Base-by-base conservation (phyloP, 208 protist genomes). In the Trypanosomatidae sp. region DNA sequence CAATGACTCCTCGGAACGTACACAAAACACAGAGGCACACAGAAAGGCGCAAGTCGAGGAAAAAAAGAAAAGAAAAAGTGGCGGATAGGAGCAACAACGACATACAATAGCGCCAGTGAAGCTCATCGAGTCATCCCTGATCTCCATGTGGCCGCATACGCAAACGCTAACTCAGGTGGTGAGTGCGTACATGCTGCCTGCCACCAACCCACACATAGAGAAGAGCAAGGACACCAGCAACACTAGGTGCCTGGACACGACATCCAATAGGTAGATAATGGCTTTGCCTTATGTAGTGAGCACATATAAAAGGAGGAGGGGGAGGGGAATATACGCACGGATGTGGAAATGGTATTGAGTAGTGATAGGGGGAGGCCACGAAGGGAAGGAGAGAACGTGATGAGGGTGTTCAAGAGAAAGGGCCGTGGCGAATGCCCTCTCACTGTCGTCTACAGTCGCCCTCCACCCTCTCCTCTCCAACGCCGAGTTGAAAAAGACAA, bases 21-120 rank as follows among this genome's bases (percentile, higher is more conserved):
- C 62, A 28, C 36, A 44, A 15, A 15, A 68, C 0, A 10, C 36
- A 56, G 7, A 69, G 15, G 9, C 7, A 56, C 22, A 58, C 41
- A 43, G 12, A 13, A 17, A 43, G 52, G 7, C 44, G 28, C 13
- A 62, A 22, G 8, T 30, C 4, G 15, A n/a, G 47, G 22, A 12
- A 17, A 71, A 10, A 47, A 46, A 12, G n/a, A 47, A 64, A 73
- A 56, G 28, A 59, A 25, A 50, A 67, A 62, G n/a, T 46, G 47
- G 65, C 10, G 28, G 39, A 55, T 19, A 33, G 25, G 36, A 60
- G 60, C 39, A 36, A 58, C 43, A 30, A 19, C 55, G 2, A 60
- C 17, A 25, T 2, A 39, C 55, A 55, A 25, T 17, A 55, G n/a
- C 22, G 8, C 50, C 0, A 12, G 19, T 15, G 5, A 25, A 25